Percentiles rank a stretch among this genome's conserved stretches.
phyloP scores from a whole-genome alignment of 768 basidiomycete genomes.

The Termitomyces sp. region DNA sequence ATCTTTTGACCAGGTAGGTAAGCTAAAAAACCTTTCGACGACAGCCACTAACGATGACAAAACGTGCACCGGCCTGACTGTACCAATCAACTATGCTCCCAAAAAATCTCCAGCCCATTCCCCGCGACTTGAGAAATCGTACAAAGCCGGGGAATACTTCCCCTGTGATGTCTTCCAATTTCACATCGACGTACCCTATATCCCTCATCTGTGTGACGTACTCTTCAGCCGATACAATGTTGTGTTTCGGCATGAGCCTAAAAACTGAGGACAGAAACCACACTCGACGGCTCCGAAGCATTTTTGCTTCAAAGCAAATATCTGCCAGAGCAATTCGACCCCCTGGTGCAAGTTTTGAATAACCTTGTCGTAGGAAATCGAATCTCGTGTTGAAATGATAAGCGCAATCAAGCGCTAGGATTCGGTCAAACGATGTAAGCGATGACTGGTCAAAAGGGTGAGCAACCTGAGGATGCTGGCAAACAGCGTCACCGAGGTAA shows the following conservation, averaged over 20 bases:
- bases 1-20: not conserved
- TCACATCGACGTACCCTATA: slow-evolving; percentile 49
- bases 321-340: slow-evolving; percentile 59
- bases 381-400: slow-evolving; percentile 58
- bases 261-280: slow-evolving; percentile 26
- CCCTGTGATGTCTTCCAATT: slow-evolving; percentile 49
- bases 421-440: slow-evolving; percentile 32
- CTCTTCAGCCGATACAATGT: slow-evolving; percentile 38
- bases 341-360: slow-evolving; percentile 37
- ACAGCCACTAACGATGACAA: slow-evolving; percentile 41
- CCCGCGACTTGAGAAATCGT: slow-evolving; percentile 38
- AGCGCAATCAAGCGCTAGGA: slow-evolving; percentile 64
- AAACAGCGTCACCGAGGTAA: slow-evolving; percentile 49
- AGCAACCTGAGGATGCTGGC: slow-evolving; percentile 14
- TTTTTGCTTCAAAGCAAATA: slow-evolving; percentile 41
- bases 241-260: slow-evolving; percentile 40
- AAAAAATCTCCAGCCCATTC: slow-evolving; percentile 39
- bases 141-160: slow-evolving; percentile 58
- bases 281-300: slow-evolving; percentile 18
- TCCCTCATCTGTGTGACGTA: slow-evolving; percentile 39
- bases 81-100: slow-evolving; percentile 32
- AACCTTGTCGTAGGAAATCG: slow-evolving; percentile 46
- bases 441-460: slow-evolving; percentile 43
- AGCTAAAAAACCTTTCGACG: not conserved
- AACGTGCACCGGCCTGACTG: slow-evolving; percentile 34